Base-by-base conservation (phyloP, 306 rosid species). In the Dicorynia guianensis region DNA sequence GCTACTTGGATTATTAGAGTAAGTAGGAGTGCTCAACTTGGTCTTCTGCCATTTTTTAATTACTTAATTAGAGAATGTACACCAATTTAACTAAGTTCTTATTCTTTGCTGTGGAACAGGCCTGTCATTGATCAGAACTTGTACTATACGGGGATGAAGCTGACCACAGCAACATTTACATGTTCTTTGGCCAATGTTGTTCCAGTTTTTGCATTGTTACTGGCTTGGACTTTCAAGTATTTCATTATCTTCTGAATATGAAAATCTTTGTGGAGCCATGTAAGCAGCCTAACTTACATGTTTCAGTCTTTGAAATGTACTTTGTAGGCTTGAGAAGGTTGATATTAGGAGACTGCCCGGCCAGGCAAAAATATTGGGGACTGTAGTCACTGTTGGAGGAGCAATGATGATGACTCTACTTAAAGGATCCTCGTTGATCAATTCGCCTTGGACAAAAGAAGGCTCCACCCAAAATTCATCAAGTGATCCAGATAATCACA, bases 101-200 rank as follows among this genome's bases (percentile, higher is more conserved):
- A 35, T 57, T 38, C 4, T 19, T 61, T 76, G 19, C 6, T 25
- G 11, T 17, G 11, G 2, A 19, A 60, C 71, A 87, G 94, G 80
- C 89, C 91, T 6, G 91, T 83, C 20, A 74, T 89, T 1, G 89
- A 86, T 56, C 91, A 87, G 71, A 89, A 85, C 86, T 49, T 89
- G 84, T 75, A 36, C 76, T 83, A 82, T 25, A 50, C 78, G 0
- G 94, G 91, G 43, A 71, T 87, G 86, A 89, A 83, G 80, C 48
- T 61, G 19, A 87, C 90, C 46, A 70, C 94, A 18, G 91, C 94
- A 62, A 77, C 90, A 62, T 85, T 81, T 53, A 20, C 88, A n/a
- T 5, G 83, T 5, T 84, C 94, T n/a, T 65, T 89, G 85, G 11
- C 35, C 85, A 87, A 87, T 83, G 59, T 89, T 67, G 67, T 85